Evolutionary conservation across 805 yeast species (phyloP), one percentile per base, ranked within the genome.

Genomic region (Kazachstania africana): DNA sequence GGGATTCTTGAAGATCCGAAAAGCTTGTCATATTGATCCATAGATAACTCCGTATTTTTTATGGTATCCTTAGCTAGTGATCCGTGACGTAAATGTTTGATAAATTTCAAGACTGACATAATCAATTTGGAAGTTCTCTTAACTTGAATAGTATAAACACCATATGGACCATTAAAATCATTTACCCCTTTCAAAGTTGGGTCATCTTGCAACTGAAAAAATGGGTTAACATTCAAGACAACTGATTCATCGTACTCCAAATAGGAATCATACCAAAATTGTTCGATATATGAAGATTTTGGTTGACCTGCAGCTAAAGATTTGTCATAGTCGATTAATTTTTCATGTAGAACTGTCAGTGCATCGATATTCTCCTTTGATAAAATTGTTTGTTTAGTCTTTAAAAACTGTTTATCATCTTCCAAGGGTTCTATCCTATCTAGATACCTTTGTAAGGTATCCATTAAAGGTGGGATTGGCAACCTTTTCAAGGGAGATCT

Each of bases 231-330:
- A 55, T 85, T 85, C 39, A 85, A 65, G n/a, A 85, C 96, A 24
- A 85, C 94, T 0, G 91, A 85, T 8, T 82, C 76, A 54, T 85
- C 95, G 53, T 80, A 82, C 53, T 77, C 77, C 42, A 85, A 64
- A 54, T 85, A 85, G 1, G 94, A 74, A 51, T 85, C 95, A 55
- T 72, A 85, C 95, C 95, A 85, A 54, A 85, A 85, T 55, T 85
- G 94, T 57, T 85, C 95, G 40, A 85, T 85, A 53, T 80, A 85
- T 2, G 93, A 78, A 30, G 80, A 74, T 39, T 83, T 62, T 12
- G 75, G 60, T 31, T 69, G 65, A 5, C 78, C 82, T 30, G 66
- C 67, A 12, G 75, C 62, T 32, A 85, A 64, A 43, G 72, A 75
- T 17, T 66, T 59, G 48, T 85, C 93, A 31, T 72, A 67, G 34